phyloP scores from a whole-genome alignment of 257 asterid species.

The Nicotiana benthamiana region DNA sequence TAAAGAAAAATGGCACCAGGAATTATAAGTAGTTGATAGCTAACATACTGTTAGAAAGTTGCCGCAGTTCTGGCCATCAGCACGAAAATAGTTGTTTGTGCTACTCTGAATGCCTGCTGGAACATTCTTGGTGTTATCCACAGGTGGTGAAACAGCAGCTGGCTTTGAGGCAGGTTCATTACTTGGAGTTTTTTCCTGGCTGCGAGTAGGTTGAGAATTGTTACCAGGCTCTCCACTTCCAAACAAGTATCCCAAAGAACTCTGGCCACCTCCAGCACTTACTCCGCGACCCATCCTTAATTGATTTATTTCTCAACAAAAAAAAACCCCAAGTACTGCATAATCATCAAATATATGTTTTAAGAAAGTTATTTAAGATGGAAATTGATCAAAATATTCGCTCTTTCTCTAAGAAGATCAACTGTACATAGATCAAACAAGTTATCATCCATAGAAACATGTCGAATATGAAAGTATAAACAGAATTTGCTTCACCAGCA shows the following conservation, averaged over 20 bases:
- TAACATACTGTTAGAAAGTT: slow-evolving; percentile 49
- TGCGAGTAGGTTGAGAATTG: slow-evolving; percentile 22
- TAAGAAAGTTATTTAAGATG: neutral
- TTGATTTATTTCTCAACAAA: neutral
- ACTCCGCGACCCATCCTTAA: slow-evolving; percentile 70
- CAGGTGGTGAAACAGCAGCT: slow-evolving; percentile 20
- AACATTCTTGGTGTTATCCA: slow-evolving; percentile 26
- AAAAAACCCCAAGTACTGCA: neutral
- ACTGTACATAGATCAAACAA: neutral
- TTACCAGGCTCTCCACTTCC: slow-evolving; percentile 41
- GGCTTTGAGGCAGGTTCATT: slow-evolving; percentile 26
- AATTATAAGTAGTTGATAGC: neutral
- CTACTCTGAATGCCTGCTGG: slow-evolving; percentile 35
- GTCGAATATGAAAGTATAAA: neutral
- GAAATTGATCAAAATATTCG: neutral
- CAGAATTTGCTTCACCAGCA: neutral
- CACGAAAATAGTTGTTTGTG: slow-evolving; percentile 51
- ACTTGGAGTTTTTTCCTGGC: slow-evolving; percentile 19
- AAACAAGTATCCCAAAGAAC: slow-evolving; percentile 79
- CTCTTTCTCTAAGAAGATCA: neutral
- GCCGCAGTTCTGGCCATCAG: slow-evolving; percentile 82
- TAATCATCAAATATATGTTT: neutral
- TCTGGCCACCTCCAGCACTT: slow-evolving; percentile 85
- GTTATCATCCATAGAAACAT: neutral
- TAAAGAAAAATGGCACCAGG: neutral